Evolutionary conservation across 257 asterid species (phyloP).

Genomic region (Knoxia roxburghii): DNA sequence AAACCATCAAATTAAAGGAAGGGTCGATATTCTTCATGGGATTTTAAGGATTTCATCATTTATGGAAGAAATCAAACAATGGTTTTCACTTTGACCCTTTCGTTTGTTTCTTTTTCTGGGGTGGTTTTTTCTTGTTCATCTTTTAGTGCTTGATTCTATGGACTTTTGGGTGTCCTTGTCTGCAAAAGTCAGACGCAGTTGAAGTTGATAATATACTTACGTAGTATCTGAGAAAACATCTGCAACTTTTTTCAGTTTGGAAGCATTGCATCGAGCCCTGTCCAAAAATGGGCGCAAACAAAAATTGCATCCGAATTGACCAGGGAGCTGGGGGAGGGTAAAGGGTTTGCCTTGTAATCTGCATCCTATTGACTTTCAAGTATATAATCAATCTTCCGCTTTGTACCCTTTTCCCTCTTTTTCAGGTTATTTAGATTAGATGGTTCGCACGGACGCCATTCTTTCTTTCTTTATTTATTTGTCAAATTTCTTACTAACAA

Average conservation of each 20-base stretch:
- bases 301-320: slow-evolving; percentile 8
- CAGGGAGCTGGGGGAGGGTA: neutral
- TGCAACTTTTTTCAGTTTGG: slow-evolving; percentile 4
- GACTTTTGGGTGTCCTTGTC: neutral
- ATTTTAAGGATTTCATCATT: no score
- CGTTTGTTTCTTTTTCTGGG: no score
- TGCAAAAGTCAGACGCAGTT: neutral
- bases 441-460: no score
- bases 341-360: slow-evolving; percentile 14
- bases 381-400: neutral
- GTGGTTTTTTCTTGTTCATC: no score
- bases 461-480: no score
- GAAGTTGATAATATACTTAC: no score
- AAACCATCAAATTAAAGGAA: no score
- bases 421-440: neutral
- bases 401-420: neutral
- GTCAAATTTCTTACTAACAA: no score
- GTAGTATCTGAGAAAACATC: slow-evolving; percentile 2
- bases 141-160: neutral
- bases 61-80: no score
- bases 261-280: slow-evolving; percentile 23
- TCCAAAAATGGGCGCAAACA: neutral
- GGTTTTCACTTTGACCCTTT: no score
- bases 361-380: slow-evolving; percentile 19
- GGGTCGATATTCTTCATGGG: no score